Base-by-base conservation (phyloP, 257 asterid genomes). In the Apocynum venetum region DNA sequence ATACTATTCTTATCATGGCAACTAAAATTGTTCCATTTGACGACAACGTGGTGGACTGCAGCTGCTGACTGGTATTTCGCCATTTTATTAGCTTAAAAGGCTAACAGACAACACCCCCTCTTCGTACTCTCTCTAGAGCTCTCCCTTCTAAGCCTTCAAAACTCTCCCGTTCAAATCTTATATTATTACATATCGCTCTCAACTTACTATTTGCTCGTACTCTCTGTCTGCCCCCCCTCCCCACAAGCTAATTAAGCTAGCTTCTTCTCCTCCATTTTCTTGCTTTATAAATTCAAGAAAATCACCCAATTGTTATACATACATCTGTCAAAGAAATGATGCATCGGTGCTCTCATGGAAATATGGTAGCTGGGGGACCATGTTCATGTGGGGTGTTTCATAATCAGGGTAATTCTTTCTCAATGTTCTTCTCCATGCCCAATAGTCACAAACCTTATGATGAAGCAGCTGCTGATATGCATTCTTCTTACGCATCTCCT, bases 341-440 rank as follows among this genome's bases (percentile, higher is more conserved):
- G 92, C 90, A 83, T 53, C 83, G 89, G 63, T 85, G 89, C 61
- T 78, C 56, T 44, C 78, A 85, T 59, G 86, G 83, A 15, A 84
- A 66, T 77, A 70, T 77, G 84, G 80, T 65, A 10, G 31, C 31
- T 25, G 86, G 88, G 14, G 86, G 88, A 3, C 80, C 83, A 3
- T 86, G 89, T 64, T 76, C 88, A 19, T 88, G 88, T 53, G 89
- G 84, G 14, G 43, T 86, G 86, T 89, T 77, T 71, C 84, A 89
- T 80, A 86, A 85, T 0, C 87, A 79, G 8, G 72, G 66, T 80
- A 87, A 84, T 79, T 85, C 96, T 0, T 89, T 85, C 77, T 89
- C 97, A 0, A 89, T 92, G 97, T 82, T 91, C 0, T 92, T 91
- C 83, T 82, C 97, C 10, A 75, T 83, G 90, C 81, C 83, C 5